Evolutionary conservation across 208 protist genomes (phyloP).

Genomic region (Leptomonas pyrrhocoris): DNA sequence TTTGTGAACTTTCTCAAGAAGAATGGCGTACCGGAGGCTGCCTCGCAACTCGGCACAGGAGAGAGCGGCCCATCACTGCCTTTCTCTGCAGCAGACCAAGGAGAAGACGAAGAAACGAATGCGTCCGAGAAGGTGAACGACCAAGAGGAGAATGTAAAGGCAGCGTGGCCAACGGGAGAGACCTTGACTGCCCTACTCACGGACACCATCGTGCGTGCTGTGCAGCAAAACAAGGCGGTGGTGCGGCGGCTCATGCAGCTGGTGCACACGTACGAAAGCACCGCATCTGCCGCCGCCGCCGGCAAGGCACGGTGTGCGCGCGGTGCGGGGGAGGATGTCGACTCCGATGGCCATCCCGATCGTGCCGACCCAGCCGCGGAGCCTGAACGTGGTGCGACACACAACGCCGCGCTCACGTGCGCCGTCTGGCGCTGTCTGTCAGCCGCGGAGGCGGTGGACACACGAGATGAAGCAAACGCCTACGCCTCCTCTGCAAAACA

Average conservation of each 20-base stretch:
- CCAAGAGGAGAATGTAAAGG: not conserved
- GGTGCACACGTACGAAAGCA: slow-evolving; percentile 22
- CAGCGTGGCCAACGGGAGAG: not conserved
- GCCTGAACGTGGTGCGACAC: too few relatives aligned
- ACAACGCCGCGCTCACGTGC: not conserved
- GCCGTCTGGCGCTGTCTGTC: slow-evolving; percentile 24
- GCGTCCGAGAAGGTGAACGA: not conserved
- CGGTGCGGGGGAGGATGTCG: not conserved
- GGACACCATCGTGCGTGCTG: slow-evolving; percentile 17
- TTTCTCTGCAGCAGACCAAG: not conserved
- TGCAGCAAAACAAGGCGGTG: slow-evolving; percentile 35
- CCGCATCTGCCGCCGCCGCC: not conserved
- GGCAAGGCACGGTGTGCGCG: not conserved
- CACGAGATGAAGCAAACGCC: not conserved
- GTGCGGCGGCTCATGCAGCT: slow-evolving; percentile 32
- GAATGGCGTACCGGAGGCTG: not conserved
- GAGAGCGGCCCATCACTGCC: not conserved
- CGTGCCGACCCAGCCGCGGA: not conserved
- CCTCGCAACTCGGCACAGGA: not conserved
- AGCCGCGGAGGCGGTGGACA: not conserved
- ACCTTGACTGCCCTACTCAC: not conserved
- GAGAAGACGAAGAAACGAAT: not conserved
- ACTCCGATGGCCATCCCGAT: not conserved
- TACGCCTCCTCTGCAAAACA: not conserved
- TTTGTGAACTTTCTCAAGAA: not conserved